These are phyloP conservation scores for Kwoniella sp. DNA, from an alignment of 768 basidiomycete genomes.

Conservation along the genomic window DNA sequence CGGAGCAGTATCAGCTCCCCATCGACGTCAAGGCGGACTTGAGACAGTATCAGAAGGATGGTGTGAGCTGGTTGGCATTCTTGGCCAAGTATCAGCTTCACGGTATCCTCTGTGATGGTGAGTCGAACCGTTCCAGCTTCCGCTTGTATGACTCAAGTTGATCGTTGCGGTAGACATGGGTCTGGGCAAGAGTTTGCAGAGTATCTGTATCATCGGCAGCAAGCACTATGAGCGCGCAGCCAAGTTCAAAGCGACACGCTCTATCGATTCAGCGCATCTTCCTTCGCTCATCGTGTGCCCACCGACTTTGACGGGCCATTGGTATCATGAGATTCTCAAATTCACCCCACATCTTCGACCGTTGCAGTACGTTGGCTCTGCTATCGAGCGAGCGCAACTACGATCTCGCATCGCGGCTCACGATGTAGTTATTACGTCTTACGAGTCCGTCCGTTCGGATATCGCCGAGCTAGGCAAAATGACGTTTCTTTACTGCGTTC, in stretches of 20 bases:
- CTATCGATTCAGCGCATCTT: constrained; percentile 73
- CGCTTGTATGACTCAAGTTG: neutral
- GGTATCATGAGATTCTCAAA: constrained; percentile 96
- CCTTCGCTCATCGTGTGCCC: constrained; percentile 95
- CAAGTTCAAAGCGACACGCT: constrained; percentile 61
- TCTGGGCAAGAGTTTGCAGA: constrained; percentile 93
- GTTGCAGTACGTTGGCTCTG: constrained; percentile 81
- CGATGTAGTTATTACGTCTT: constrained; percentile 95
- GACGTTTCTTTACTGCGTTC: constrained; percentile 90
- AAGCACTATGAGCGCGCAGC: constrained; percentile 83
- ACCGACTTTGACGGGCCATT: constrained; percentile 95
- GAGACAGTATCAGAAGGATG: constrained; percentile 96
- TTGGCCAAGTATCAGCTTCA: constrained; percentile 95
- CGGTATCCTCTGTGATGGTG: constrained; percentile 95
- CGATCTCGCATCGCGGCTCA: constrained; percentile 62
- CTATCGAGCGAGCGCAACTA: constrained; percentile 70
- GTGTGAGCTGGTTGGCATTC: constrained; percentile 98
- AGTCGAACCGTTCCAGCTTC: constrained; percentile 24
- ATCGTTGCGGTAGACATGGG: constrained; percentile 79
- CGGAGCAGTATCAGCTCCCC: constrained; percentile 82
- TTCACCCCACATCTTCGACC: constrained; percentile 80
- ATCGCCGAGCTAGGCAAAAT: constrained; percentile 66
- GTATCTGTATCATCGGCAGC: constrained; percentile 91
- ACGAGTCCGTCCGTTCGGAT: constrained; percentile 96
- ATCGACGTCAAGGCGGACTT: constrained; percentile 86